Base-by-base conservation (phyloP, 108 stramenopile species). In the Stephanodiscus minutulus region DNA sequence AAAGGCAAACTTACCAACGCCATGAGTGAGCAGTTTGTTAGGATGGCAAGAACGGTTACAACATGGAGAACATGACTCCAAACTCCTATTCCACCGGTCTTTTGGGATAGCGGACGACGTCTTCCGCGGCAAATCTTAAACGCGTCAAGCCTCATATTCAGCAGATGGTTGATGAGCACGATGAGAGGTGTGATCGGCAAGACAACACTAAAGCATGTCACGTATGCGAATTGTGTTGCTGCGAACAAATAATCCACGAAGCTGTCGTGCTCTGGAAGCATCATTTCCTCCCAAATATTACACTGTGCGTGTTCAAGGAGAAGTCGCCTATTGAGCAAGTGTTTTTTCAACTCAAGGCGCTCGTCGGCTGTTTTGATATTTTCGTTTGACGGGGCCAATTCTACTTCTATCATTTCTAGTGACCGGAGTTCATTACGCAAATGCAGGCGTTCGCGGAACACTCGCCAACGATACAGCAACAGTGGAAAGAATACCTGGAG, bases 11-110 rank as follows among this genome's bases (percentile, higher is more conserved):
- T 94, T 13, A 97, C 94, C 55, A 97, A 94, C 13, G 91, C 93
- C 77, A 99, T 91, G 43, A 98, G 73, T 64, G 92, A 93, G 68
- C 94, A 97, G 75, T 99, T 99, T 57, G 95, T 97, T 17, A 99
- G 81, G 20, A 98, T 90, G 2, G 97, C 96, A 74, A 97, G 85
- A 2, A 97, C 88, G 4, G 96, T 95, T 35, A 99, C 96, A 79
- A 98, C 88, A 63, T 96, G 93, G 15, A 99, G 87, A 46, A 98
- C 89, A 63, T 94, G 92, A 57, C 95, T 89, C 98, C 98, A 99
- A 25, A 97, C 90, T 46, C 97, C 98, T 43, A 99, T 98, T 13
- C 95, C 92, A 27, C 95, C 95, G 8, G 98, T 97, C 73, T 93
- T 93, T 48, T 92, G 79, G 0, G 96, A 82, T 18, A 96, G 74